A percentile compares a stretch with the other conserved stretches of the same genome.
These are phyloP conservation scores for Lentinula lateritia DNA, from an alignment of 768 basidiomycete species.

Conservation along the genomic window DNA sequence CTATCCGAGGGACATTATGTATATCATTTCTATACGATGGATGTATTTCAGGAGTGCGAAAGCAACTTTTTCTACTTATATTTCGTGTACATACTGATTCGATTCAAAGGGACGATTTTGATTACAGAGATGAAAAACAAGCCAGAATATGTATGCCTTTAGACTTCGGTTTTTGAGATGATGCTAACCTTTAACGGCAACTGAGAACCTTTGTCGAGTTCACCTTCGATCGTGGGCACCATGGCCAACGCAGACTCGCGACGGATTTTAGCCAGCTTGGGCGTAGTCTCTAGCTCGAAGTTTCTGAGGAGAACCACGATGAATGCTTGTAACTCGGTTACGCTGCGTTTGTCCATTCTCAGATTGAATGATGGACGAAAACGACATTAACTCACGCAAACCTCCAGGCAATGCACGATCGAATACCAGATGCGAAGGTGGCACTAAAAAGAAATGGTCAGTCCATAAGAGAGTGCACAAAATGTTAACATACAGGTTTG, in stretches of 20 bases:
- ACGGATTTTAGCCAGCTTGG: slow-evolving; percentile 28
- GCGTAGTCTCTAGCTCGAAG: slow-evolving; percentile 45
- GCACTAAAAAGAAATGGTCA: slow-evolving; percentile 8
- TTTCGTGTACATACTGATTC: background rate
- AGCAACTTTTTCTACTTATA: background rate
- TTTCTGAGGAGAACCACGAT: slow-evolving; percentile 47
- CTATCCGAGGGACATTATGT: background rate
- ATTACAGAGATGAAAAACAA: no score
- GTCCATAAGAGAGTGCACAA: background rate
- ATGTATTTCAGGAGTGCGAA: background rate
- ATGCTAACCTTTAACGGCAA: slow-evolving; percentile 28
- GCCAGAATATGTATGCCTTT: background rate
- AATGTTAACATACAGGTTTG: slow-evolving; percentile 24
- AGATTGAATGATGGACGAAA: background rate
- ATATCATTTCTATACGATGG: background rate
- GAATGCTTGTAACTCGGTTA: slow-evolving; percentile 54
- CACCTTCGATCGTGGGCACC: slow-evolving; percentile 36
- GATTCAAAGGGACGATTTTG: no score
- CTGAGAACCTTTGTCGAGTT: slow-evolving; percentile 35
- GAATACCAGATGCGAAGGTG: slow-evolving; percentile 20
- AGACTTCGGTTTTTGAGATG: background rate
- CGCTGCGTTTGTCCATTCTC: slow-evolving; percentile 11
- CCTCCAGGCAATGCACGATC: slow-evolving; percentile 23
- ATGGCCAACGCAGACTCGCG: slow-evolving; percentile 38
- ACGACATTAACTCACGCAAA: slow-evolving; percentile 16